phyloP scores from a whole-genome alignment of 1,284 basidiomycete genomes.

The Ganoderma sinense region DNA sequence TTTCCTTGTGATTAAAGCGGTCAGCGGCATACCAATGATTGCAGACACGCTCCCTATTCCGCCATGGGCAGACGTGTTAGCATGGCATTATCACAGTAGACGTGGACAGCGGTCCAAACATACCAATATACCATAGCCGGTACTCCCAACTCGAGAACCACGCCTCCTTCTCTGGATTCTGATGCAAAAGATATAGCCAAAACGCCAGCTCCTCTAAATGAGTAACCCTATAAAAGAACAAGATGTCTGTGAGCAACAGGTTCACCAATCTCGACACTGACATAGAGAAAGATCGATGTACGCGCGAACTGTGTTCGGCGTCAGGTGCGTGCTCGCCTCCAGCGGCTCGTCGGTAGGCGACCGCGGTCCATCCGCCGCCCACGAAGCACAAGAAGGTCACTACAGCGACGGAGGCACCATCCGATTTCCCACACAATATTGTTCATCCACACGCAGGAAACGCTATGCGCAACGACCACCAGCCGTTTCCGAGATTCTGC shows the following conservation, averaged over 20 bases:
- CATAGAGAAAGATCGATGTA: neutral
- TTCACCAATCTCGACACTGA: neutral
- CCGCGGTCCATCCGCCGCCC: neutral
- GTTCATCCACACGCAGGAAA: neutral
- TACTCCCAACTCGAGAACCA: conserved; percentile 66
- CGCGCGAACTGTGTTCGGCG: neutral
- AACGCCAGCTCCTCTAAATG: conserved; percentile 85
- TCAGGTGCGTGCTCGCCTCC: neutral
- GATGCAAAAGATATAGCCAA: conserved; percentile 79
- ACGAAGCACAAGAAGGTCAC: neutral
- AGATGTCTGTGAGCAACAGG: neutral
- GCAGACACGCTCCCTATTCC: conserved; percentile 64
- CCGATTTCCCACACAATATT: neutral
- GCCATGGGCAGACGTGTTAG: neutral
- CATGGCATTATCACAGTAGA: neutral
- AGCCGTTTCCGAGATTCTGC: neutral
- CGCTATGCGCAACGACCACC: neutral
- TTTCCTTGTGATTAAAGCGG: conserved; percentile 61
- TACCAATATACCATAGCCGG: conserved; percentile 48
- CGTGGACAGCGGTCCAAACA: conserved; percentile 26
- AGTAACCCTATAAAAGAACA: conserved; percentile 59
- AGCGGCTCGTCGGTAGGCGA: neutral
- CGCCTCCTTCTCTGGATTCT: conserved; percentile 67
- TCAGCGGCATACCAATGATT: conserved; percentile 72
- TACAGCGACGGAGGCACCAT: neutral